phyloP scores from a whole-genome alignment of 306 rosid genomes.

The Prinsepia uniflora region DNA sequence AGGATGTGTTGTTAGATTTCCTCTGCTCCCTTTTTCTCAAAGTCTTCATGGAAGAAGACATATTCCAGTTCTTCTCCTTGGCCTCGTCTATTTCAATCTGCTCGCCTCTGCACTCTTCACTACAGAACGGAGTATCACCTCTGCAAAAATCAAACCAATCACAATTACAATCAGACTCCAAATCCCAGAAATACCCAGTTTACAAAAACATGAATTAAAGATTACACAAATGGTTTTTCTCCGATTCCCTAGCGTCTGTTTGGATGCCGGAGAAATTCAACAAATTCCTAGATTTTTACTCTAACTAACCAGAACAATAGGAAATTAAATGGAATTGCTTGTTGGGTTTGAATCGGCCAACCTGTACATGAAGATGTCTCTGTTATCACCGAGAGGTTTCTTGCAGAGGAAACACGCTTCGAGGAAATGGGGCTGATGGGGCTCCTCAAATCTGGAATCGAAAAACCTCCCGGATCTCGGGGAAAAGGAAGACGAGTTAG shows the following conservation, averaged over 20 bases:
- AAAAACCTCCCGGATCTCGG: constrained; percentile 71
- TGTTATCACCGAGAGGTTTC: constrained; percentile 53
- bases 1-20: constrained; percentile 49
- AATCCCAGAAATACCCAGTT: too few relatives aligned
- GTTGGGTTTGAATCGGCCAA: constrained; percentile 10
- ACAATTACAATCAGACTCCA: not conserved
- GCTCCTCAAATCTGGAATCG: constrained; percentile 73
- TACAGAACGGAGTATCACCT: constrained; percentile 93
- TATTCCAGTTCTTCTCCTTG: constrained; percentile 54
- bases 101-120: constrained; percentile 83
- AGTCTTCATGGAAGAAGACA: constrained; percentile 64
- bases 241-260: not conserved
- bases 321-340: not conserved
- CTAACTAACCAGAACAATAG: not conserved
- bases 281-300: not conserved
- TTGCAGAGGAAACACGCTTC: constrained; percentile 77
- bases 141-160: constrained; percentile 36
- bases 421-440: constrained; percentile 64
- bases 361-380: constrained; percentile 98
- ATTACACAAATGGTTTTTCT: too few relatives aligned
- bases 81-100: constrained; percentile 76
- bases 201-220: not conserved
- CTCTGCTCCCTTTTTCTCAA: constrained; percentile 67
- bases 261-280: not conserved
- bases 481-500: constrained; percentile 23